These are phyloP conservation scores for Tetrahymena elliotti DNA, from an alignment of 73 alveolate species.

Conservation along the genomic window DNA sequence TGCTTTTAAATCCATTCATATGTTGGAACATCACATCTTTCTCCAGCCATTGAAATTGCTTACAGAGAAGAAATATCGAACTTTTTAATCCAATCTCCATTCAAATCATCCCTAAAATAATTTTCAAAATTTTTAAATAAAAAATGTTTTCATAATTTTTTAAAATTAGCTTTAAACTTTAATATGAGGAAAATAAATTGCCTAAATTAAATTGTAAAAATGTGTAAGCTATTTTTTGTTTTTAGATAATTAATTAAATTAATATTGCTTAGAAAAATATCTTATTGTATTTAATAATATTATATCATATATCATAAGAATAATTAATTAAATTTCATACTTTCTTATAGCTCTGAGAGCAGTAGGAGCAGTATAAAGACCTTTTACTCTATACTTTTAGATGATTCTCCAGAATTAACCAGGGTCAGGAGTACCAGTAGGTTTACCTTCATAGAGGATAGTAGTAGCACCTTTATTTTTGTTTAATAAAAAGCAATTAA, in stretches of 20 bases:
- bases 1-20: slow-evolving; percentile 73
- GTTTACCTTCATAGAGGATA: slow-evolving; percentile 97
- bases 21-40: slow-evolving; percentile 99
- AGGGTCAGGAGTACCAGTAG: slow-evolving; percentile 90
- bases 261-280: too few relatives aligned
- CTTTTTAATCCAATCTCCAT: slow-evolving; percentile 79
- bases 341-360: slow-evolving; percentile 96
- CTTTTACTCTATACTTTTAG: slow-evolving; percentile 78
- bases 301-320: too few relatives aligned
- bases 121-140: too few relatives aligned
- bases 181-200: too few relatives aligned
- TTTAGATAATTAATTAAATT: too few relatives aligned
- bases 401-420: slow-evolving; percentile 93
- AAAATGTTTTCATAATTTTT: too few relatives aligned
- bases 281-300: too few relatives aligned
- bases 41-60: slow-evolving; percentile 91
- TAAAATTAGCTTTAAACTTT: too few relatives aligned
- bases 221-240: too few relatives aligned
- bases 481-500: too few relatives aligned
- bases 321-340: too few relatives aligned
- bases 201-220: too few relatives aligned
- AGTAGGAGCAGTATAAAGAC: slow-evolving; percentile 97
- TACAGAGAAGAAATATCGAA: slow-evolving; percentile 58
- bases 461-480: slow-evolving; percentile 86
- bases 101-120: slow-evolving; percentile 74